phyloP scores from a whole-genome alignment of 2,329 filamentous ascomycete species.

The Ceratocystis cubensis region DNA sequence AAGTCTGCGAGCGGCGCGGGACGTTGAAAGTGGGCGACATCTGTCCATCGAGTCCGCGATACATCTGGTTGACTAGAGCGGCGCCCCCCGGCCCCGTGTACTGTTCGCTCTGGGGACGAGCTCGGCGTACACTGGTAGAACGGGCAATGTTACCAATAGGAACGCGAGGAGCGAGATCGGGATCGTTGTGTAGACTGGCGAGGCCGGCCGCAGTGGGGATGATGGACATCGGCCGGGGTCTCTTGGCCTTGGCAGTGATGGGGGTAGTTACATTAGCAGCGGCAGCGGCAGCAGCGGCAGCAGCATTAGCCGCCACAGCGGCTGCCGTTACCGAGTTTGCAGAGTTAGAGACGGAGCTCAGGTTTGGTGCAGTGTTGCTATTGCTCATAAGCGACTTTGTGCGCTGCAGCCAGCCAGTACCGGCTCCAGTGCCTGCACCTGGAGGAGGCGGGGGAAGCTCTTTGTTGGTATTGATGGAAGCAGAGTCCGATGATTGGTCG shows the following conservation, averaged over 20 bases:
- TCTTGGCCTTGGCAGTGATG: slow-evolving; percentile 31
- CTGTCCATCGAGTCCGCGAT: slow-evolving; percentile 57
- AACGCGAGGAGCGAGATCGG: slow-evolving; percentile 62
- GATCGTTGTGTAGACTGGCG: slow-evolving; percentile 45
- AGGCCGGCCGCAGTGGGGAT: slow-evolving; percentile 33
- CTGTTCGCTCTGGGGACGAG: slow-evolving; percentile 52
- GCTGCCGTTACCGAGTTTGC: slow-evolving; percentile 28
- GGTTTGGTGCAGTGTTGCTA: slow-evolving; percentile 35
- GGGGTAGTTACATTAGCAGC: slow-evolving; percentile 22
- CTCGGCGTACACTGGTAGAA: slow-evolving; percentile 41
- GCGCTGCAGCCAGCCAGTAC: slow-evolving; percentile 44
- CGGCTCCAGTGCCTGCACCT: slow-evolving; percentile 27
- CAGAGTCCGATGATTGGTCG: slow-evolving; percentile 56
- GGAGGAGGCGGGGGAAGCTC: slow-evolving; percentile 62
- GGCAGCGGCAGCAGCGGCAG: slow-evolving; percentile 15
- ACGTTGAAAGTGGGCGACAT: slow-evolving; percentile 47
- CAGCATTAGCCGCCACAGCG: slow-evolving; percentile 8
- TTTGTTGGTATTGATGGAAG: slow-evolving; percentile 52
- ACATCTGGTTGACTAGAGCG: slow-evolving; percentile 73
- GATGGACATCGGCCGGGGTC: slow-evolving; percentile 44
- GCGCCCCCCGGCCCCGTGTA: slow-evolving; percentile 42
- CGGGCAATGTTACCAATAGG: slow-evolving; percentile 50
- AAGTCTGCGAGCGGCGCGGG: slow-evolving; percentile 49
- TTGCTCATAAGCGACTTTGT: slow-evolving; percentile 37
- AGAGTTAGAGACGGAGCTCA: slow-evolving; percentile 32